Evolutionary conservation across 495 filamentous ascomycete genomes (phyloP).

Genomic region (Podospora fimiseda): DNA sequence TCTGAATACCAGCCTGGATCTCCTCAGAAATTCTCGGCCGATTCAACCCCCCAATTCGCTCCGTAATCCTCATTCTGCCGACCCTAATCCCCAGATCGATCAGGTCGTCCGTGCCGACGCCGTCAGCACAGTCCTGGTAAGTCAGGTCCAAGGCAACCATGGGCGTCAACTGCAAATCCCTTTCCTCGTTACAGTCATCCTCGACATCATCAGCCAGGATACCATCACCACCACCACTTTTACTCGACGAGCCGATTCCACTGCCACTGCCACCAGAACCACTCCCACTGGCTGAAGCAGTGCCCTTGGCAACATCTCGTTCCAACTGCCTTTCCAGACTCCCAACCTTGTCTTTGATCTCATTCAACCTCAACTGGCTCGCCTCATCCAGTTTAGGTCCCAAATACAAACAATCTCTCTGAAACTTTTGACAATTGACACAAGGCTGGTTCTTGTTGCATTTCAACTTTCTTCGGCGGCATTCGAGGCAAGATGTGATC

Average conservation of each 20-base stretch:
- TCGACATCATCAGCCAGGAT: slow-evolving; percentile 43
- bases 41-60: slow-evolving; percentile 58
- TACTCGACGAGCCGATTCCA: no score
- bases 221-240: slow-evolving; percentile 5
- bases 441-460: slow-evolving; percentile 73
- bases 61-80: slow-evolving; percentile 65
- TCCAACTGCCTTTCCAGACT: slow-evolving; percentile 56
- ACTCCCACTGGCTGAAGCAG: no score
- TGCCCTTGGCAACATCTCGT: slow-evolving; percentile 42
- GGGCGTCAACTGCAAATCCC: slow-evolving; percentile 46
- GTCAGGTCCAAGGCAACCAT: slow-evolving; percentile 55
- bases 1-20: slow-evolving; percentile 24
- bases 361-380: slow-evolving; percentile 53
- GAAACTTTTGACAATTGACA: slow-evolving; percentile 57
- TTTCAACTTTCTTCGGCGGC: slow-evolving; percentile 70
- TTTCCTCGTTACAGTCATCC: slow-evolving; percentile 42
- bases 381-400: slow-evolving; percentile 54
- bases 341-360: slow-evolving; percentile 67
- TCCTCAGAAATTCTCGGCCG: slow-evolving; percentile 60
- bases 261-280: not conserved
- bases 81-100: slow-evolving; percentile 64
- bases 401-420: slow-evolving; percentile 60
- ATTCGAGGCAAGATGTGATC: slow-evolving; percentile 66
- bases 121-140: slow-evolving; percentile 55
- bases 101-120: slow-evolving; percentile 49